These are phyloP conservation scores for Acer yangbiense DNA, from an alignment of 345 rosid species.

Conservation along the genomic window DNA sequence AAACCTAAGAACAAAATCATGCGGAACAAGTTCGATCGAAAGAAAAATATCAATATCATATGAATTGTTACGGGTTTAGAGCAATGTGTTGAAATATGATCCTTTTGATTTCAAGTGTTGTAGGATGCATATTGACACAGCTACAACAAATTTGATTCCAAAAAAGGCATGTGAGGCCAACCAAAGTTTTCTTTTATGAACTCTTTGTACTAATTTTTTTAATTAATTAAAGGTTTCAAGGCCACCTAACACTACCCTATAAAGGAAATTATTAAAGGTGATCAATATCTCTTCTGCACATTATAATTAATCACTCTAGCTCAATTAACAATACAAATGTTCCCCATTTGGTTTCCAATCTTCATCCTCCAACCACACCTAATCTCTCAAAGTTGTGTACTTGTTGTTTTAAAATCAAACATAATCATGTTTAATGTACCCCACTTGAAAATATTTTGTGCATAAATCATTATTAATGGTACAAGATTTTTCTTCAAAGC, in stretches of 20 bases:
- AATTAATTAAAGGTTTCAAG: constrained; percentile 2
- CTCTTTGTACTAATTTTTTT: constrained; percentile 14
- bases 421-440: constrained; percentile 52
- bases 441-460: constrained; percentile 34
- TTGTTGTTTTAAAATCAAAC: constrained; percentile 30
- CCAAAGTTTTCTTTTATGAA: constrained; percentile 12
- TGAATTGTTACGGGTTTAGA: no score
- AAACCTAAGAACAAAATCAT: no score
- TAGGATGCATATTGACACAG: no score
- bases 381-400: constrained; percentile 19
- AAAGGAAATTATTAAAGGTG: constrained; percentile 30
- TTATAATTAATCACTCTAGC: constrained; percentile 30
- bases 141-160: constrained; percentile 1
- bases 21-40: no score
- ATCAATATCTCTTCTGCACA: constrained; percentile 21
- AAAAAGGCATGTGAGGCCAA: constrained; percentile 30
- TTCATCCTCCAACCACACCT: constrained; percentile 37
- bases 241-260: constrained; percentile 38
- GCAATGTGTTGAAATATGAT: no score
- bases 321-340: constrained; percentile 41
- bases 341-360: constrained; percentile 42
- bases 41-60: no score
- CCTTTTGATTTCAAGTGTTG: no score
- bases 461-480: constrained; percentile 33
- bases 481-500: constrained; percentile 24